phyloP scores from a whole-genome alignment of 2,329 filamentous ascomycete genomes.

The Botrytis cinerea region DNA sequence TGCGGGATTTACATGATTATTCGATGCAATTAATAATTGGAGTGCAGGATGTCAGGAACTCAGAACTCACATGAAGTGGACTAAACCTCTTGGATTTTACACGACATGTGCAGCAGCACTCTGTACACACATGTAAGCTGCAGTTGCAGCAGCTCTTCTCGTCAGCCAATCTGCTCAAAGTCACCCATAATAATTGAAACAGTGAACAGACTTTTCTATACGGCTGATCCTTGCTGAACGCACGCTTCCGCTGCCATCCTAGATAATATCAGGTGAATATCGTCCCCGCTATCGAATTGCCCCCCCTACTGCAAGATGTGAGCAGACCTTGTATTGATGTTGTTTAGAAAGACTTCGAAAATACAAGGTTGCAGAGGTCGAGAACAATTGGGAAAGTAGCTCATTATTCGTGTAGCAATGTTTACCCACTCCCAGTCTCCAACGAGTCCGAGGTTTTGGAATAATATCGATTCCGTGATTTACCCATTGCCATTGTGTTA shows the following conservation, averaged over 20 bases:
- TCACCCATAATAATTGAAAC: constrained; percentile 4
- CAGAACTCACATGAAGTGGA: neutral
- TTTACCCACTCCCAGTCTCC: neutral
- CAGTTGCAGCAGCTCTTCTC: neutral
- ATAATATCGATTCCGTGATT: neutral
- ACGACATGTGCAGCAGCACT: neutral
- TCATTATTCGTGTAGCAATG: neutral
- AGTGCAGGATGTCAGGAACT: neutral
- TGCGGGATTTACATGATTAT: constrained; percentile 4
- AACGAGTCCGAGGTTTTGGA: neutral
- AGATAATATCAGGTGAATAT: constrained; percentile 11
- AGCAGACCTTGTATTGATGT: neutral
- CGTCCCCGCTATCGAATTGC: constrained; percentile 7
- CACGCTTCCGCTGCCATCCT: neutral
- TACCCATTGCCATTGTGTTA: neutral
- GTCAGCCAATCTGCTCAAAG: neutral
- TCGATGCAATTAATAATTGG: neutral
- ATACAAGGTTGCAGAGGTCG: neutral
- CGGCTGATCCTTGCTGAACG: constrained; percentile 15
- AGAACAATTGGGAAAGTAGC: neutral
- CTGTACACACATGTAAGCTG: neutral
- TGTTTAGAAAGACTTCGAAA: neutral
- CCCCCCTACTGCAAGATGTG: neutral
- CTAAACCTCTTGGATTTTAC: neutral
- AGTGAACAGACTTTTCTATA: neutral